A percentile compares a stretch with the other conserved stretches of the same genome.
phyloP scores from a whole-genome alignment of 176 grass and related monocot species.

The Oryza rufipogon region DNA sequence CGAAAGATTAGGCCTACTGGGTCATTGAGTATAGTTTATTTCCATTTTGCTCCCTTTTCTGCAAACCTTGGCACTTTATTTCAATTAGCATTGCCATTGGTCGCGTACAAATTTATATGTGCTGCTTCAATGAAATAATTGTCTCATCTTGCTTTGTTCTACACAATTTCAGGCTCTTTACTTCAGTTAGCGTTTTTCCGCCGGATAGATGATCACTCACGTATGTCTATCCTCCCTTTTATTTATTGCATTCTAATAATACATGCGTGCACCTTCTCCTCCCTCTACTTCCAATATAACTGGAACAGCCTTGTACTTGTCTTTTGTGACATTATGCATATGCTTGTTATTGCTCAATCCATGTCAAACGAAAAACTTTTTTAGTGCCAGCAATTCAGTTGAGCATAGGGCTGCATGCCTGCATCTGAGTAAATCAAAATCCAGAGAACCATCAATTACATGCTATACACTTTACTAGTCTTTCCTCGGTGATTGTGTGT shows the following conservation, averaged over 20 bases:
- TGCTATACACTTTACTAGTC: background rate
- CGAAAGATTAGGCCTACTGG: background rate
- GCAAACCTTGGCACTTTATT: background rate
- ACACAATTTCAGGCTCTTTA: constrained; percentile 55
- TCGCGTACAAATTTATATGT: background rate
- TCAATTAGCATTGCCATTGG: background rate
- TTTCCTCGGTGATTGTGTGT: background rate
- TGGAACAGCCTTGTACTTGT: background rate
- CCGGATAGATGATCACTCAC: constrained; percentile 36
- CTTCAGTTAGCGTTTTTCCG: constrained; percentile 61
- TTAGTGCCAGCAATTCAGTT: background rate
- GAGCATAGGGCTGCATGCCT: background rate
- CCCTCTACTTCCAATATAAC: background rate
- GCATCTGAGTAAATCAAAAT: background rate
- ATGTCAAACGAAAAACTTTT: background rate
- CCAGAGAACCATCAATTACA: background rate
- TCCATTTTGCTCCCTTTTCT: background rate
- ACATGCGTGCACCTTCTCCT: background rate
- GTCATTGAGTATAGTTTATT: background rate
- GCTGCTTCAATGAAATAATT: constrained; percentile 12
- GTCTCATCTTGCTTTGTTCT: constrained; percentile 27
- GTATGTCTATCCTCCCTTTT: constrained; percentile 39
- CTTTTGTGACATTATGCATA: background rate
- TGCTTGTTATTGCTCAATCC: background rate
- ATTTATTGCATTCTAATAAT: constrained; percentile 2